Evolutionary conservation across 2,329 filamentous ascomycete species (phyloP).

Genomic region (Neonectria hederae): DNA sequence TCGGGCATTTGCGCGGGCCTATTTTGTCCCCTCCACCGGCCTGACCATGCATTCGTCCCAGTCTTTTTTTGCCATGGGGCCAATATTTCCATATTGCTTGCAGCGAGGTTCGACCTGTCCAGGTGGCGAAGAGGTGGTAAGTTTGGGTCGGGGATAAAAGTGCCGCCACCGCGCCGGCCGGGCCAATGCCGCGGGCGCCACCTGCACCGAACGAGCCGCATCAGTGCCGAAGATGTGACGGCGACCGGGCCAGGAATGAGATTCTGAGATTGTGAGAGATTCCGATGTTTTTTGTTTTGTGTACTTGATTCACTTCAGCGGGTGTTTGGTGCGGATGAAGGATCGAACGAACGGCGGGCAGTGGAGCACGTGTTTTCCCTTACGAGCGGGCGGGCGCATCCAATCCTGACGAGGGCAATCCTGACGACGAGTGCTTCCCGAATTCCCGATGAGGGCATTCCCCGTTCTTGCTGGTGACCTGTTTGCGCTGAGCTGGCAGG

Average conservation of each 20-base stretch:
- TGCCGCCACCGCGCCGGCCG: constrained; percentile 6
- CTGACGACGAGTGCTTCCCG: not conserved
- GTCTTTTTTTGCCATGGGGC: not conserved
- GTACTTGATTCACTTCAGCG: not conserved
- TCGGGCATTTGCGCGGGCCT: constrained; percentile 22
- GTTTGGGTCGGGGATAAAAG: not conserved
- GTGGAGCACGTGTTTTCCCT: constrained; percentile 9
- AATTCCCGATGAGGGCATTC: constrained; percentile 3
- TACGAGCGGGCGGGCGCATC: not conserved
- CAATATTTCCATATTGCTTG: not conserved
- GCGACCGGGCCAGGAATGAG: constrained; percentile 7
- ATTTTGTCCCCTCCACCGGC: not conserved
- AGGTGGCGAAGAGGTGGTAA: not conserved
- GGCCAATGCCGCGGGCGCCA: constrained; percentile 10
- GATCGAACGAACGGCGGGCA: not conserved
- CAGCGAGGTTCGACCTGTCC: not conserved
- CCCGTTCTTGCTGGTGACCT: not conserved
- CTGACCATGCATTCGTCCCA: not conserved
- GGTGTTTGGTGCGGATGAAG: not conserved
- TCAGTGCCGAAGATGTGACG: constrained; percentile 18
- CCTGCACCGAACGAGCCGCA: constrained; percentile 20
- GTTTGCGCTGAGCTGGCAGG: not conserved
- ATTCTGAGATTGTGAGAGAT: not conserved
- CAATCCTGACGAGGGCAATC: not conserved
- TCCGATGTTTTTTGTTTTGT: not conserved